These are phyloP conservation scores for Melocanna baccifera DNA, from an alignment of 176 grass and related monocot genomes.

Conservation along the genomic window DNA sequence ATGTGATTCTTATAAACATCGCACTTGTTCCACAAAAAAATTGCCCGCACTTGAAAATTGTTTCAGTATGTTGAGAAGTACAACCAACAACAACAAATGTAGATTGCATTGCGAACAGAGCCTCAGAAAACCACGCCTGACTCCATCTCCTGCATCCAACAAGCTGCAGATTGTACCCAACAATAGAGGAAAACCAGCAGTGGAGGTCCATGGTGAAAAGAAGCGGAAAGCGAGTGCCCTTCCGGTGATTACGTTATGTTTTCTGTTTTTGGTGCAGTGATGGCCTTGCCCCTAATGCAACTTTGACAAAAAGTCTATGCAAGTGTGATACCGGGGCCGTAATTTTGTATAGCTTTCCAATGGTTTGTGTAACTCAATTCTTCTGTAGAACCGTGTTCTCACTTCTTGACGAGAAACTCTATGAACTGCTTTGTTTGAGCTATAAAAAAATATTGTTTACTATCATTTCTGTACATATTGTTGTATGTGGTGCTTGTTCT, in stretches of 20 bases:
- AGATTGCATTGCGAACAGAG: constrained; percentile 29
- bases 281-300: constrained; percentile 98
- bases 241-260: constrained; percentile 80
- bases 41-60: constrained; percentile 81
- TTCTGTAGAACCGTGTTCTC: constrained; percentile 39
- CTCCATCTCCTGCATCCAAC: constrained; percentile 33
- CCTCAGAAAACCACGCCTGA: constrained; percentile 31
- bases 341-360: constrained; percentile 80
- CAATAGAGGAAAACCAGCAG: constrained; percentile 20
- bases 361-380: constrained; percentile 44
- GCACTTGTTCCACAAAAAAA: constrained; percentile 66
- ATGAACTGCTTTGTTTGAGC: background rate
- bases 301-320: constrained; percentile 51
- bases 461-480: too few species aligned
- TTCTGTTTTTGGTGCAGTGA: constrained; percentile 77
- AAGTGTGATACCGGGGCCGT: constrained; percentile 19
- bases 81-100: constrained; percentile 53
- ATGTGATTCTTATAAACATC: background rate
- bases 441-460: too few species aligned
- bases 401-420: constrained; percentile 21
- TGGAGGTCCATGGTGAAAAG: constrained; percentile 18
- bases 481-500: too few species aligned
- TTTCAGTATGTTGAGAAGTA: constrained; percentile 95
- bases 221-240: constrained; percentile 67
- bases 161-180: constrained; percentile 16